Evolutionary conservation across 805 yeast species (phyloP).

Genomic region (Zygotorulaspora danielsina): DNA sequence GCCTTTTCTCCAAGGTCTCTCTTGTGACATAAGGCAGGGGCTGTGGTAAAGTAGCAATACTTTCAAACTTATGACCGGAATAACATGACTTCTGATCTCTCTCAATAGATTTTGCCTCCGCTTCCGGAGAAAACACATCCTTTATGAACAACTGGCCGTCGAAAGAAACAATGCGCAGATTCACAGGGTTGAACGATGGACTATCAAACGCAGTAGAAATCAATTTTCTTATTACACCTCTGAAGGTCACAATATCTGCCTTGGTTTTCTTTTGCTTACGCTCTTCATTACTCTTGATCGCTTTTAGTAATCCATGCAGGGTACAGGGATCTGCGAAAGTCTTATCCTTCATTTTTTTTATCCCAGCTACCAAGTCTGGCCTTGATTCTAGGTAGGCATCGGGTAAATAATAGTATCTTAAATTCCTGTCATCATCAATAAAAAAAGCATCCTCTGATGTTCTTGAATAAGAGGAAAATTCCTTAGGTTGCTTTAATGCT

Average conservation of each 20-base stretch:
- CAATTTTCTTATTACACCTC: conserved; percentile 74
- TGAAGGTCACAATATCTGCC: conserved; percentile 69
- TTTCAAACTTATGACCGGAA: conserved; percentile 84
- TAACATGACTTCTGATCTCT: conserved; percentile 45
- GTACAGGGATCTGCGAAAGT: conserved; percentile 44
- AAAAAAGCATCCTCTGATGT: conserved; percentile 50
- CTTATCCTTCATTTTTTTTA: conserved; percentile 52
- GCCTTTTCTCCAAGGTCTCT: conserved; percentile 61
- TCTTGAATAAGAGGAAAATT: conserved; percentile 63
- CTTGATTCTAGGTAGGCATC: conserved; percentile 60
- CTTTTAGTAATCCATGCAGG: conserved; percentile 51
- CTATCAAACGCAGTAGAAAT: conserved; percentile 53
- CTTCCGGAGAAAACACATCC: conserved; percentile 35
- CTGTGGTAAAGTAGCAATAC: conserved; percentile 63
- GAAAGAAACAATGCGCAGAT: conserved; percentile 58
- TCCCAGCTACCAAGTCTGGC: conserved; percentile 64
- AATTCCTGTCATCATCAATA: conserved; percentile 47
- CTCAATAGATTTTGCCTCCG: conserved; percentile 25
- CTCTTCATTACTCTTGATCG: conserved; percentile 55
- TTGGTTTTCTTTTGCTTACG: conserved; percentile 41
- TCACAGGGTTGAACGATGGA: conserved; percentile 48
- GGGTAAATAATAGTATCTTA: conserved; percentile 78
- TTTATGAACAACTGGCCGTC: conserved; percentile 74
- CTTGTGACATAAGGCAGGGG: conserved; percentile 74
- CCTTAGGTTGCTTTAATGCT: conserved; percentile 80